Base-by-base conservation (phyloP, 2,329 filamentous ascomycete genomes). In the Hypoxylon sp. region DNA sequence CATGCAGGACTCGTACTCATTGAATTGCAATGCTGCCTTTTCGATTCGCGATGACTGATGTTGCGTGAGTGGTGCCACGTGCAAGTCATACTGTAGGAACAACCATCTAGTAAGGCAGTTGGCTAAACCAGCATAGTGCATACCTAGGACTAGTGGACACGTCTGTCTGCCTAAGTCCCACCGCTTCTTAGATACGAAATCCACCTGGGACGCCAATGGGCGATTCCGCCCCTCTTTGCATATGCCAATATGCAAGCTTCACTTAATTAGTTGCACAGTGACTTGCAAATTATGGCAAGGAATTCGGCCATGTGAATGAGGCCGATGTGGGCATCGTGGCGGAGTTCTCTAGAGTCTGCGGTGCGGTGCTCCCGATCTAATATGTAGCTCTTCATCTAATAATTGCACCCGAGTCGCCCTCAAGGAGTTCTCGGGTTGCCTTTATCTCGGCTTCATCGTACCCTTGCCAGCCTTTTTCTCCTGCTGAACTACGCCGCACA, bases 371-470 rank as follows among this genome's bases (percentile, higher is more conserved):
- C 37, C 37, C 39, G 50, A 57, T 37, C 51, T 21, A 27, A 62
- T 72, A 57, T 67, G 67, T 72, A 75, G 54, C 61, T 68, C 65
- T 52, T 83, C 77, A 88, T 75, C 85, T 82, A 65, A 84, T 78
- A 50, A 83, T 76, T 46, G 79, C 73, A 24, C 79, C 75, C 39
- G 82, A 79, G 68, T 88, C 86, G 67, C 85, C 83, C 62, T 88
- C 85, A 39, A 94, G 80, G 65, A 94, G 82, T 72, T 90, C 88
- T 73, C 88, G 86, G 53, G 91, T 92, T 11, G 92, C 92, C 73
- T 87, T 86, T 55, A 97, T 81, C 77, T 97, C 93, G 2, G 87
- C 86, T 74, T 87, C 83, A 64, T 91, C 88, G 79, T 93, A 95
- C 7, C 92, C 93, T 75, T 88, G 85, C 91, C 92, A 94, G 17